Base-by-base conservation (phyloP, 2,329 filamentous ascomycete species). In the Pseudocercospora crystallina region DNA sequence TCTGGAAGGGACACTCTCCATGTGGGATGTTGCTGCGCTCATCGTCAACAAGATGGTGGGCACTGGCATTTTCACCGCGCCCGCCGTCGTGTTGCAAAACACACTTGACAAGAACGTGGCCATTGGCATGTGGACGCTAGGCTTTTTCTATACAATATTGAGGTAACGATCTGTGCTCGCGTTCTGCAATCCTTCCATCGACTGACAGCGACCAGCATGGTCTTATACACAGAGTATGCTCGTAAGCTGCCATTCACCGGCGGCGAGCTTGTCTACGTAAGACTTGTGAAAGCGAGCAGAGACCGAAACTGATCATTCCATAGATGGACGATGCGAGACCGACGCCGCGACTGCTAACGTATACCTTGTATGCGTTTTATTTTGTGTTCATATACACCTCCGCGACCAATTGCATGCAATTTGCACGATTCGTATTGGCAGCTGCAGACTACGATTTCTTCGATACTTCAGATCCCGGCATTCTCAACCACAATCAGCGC, bases 21-120 rank as follows among this genome's bases (percentile, higher is more conserved):
- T 26, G 11, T 54, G 46, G 37, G 58, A 61, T 46, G 56, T 61
- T 8, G 45, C 50, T 26, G 42, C 54, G 12, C 43, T 61, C 9
- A 59, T 59, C 17, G 36, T 55, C 9, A 61, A 61, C 31, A 59
- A 61, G 34, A 59, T 61, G 56, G 45, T 59, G 8, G 58, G 45
- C 37, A 58, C 53, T 31, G 55, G 57, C 42, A 60, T 59, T 14
- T 57, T 57, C 33, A 52, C 53, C 11, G 39, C 26, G 5, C 58
- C 58, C 8, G 31, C 50, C 5, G 33, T 43, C 11, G 47, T 54
- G 10, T 40, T 60, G 20, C 34, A 32, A 13, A 47, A 50, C 32
- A 57, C 56, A 8, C 15, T 49, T 15, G 47, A 43, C 47, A 59
- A 57, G 37, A 49, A 41, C 29, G 29, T 50, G 13, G 47, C 47